These are phyloP conservation scores for Henckelia pumila DNA, from an alignment of 257 asterid species.

Conservation along the genomic window DNA sequence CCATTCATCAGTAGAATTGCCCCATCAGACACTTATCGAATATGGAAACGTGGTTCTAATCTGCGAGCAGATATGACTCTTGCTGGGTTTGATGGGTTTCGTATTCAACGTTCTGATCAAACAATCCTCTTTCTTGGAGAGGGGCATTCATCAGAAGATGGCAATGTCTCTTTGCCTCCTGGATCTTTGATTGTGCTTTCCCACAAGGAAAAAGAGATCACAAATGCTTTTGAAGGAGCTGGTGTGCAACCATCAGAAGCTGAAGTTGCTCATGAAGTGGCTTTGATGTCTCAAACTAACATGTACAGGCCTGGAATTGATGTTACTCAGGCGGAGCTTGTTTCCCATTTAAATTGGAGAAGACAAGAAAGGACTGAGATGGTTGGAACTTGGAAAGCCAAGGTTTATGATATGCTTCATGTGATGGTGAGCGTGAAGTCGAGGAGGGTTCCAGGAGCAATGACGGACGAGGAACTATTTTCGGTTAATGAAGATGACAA, in stretches of 20 bases:
- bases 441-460: constrained; percentile 99
- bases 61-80: constrained; percentile 99
- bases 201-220: constrained; percentile 92
- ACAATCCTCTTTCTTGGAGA: constrained; percentile 96
- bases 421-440: constrained; percentile 97
- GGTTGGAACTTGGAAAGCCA: constrained; percentile 96
- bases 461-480: constrained; percentile 96
- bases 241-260: constrained; percentile 94
- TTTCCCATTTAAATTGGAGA: constrained; percentile 94
- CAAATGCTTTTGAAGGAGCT: constrained; percentile 95
- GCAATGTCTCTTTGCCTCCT: constrained; percentile 69
- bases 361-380: constrained; percentile 91
- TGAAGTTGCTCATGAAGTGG: constrained; percentile 96
- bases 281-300: constrained; percentile 97
- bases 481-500: constrained; percentile 78
- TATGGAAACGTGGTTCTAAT: constrained; percentile 98
- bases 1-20: constrained; percentile 98
- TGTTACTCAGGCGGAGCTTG: constrained; percentile 96
- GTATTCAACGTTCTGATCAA: constrained; percentile 95
- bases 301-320: constrained; percentile 99
- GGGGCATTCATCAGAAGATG: constrained; percentile 67
- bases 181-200: constrained; percentile 92
- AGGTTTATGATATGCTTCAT: constrained; percentile 91
- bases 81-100: constrained; percentile 97
- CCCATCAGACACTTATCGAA: constrained; percentile 94